Evolutionary conservation across 768 basidiomycete species (phyloP), one percentile per base, ranked within the genome.

Genomic region (Collybia mongolica): DNA sequence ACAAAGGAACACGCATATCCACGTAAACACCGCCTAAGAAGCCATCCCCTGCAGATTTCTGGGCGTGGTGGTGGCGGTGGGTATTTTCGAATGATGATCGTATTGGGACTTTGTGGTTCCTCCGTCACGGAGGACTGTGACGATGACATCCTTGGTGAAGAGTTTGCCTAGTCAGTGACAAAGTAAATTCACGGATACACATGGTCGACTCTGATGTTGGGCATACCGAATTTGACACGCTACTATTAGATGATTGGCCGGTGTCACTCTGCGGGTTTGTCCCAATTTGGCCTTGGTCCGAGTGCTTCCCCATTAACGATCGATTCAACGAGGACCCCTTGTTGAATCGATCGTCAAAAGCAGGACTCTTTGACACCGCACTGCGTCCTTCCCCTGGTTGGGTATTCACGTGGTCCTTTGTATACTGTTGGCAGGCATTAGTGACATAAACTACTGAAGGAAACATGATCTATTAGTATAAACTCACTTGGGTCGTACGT

Each of bases 21-120:
- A 20, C 47, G 39, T 0, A 5, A 8, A 43, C 73, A 74, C 37
- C 52, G 46, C 28, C 56, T 52, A 26, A 47, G 15, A 7, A 59
- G 53, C 58, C 58, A 59, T 8, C 20, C 1, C 26, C 53, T 50
- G 39, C 58, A 59, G 22, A 54, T 49, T 24, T 24, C 38, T 5
- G 14, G 35, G 23, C 9, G 38, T 8, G 17, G 37, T 6, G 19
- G 42, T 8, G 58, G 58, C 17, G 52, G 52, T 2, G 53, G 53
- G n/a, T 22, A 44, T 24, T 42, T 46, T 32, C 32, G 32, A 32
- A 32, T 9, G 32, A 9, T 6, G 5, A 3, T 32, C 14, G 11
- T 2, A 12, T 9, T 40, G 5, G 14, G 23, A n/a, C 17, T 20
- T 18, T 12, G 12, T 8, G 11, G 28, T 20, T 52, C 54, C 22